These are phyloP conservation scores for Bisporella sp. DNA, from an alignment of 2,329 filamentous ascomycete genomes.

Conservation along the genomic window DNA sequence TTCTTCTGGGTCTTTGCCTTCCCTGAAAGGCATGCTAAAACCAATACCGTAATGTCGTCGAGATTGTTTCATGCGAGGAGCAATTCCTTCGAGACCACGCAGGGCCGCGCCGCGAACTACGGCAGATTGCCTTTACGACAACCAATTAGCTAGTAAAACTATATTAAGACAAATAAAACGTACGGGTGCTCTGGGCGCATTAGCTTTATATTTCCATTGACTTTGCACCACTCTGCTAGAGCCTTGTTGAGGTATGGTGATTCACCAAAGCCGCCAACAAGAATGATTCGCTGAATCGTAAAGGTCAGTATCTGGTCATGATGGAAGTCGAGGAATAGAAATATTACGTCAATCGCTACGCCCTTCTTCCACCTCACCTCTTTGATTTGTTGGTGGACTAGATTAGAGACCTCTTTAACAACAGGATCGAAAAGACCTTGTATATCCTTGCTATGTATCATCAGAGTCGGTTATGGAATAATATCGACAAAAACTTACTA, in stretches of 20 bases:
- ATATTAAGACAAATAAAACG: background rate
- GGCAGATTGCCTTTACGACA: conserved; percentile 13
- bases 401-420: conserved; percentile 10
- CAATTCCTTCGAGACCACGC: conserved; percentile 12
- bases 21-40: background rate
- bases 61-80: conserved; percentile 3
- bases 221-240: conserved; percentile 12
- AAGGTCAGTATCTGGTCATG: background rate
- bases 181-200: conserved; percentile 15
- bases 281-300: conserved; percentile 11
- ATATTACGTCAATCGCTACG: conserved; percentile 13
- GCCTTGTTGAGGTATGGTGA: conserved; percentile 14
- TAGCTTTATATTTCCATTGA: conserved; percentile 15
- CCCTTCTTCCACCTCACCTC: conserved; percentile 5
- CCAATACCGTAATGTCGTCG: conserved; percentile 11
- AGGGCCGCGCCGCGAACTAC: conserved; percentile 14
- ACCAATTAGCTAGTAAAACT: background rate
- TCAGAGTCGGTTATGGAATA: background rate
- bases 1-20: conserved; percentile 8
- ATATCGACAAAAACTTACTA: conserved; percentile 8
- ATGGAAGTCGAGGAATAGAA: background rate
- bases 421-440: conserved; percentile 20
- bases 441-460: conserved; percentile 14
- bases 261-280: conserved; percentile 15
- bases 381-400: conserved; percentile 15